Base-by-base conservation (phyloP, 331 rosid genomes). In the Acacia concinna region DNA sequence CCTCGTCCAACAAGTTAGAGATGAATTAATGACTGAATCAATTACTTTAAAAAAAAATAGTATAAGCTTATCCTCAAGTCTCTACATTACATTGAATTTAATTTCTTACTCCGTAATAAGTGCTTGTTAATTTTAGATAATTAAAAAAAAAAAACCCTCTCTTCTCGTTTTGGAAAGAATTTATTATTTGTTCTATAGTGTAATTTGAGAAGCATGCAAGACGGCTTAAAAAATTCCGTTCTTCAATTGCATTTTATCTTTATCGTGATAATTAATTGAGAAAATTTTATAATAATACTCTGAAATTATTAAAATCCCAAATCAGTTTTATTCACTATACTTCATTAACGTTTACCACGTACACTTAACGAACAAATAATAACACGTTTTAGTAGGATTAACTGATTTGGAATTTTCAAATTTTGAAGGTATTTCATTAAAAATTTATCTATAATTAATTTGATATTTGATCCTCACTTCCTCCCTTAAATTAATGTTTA, bases 1-100 rank as follows among this genome's bases (percentile, higher is more conserved):
- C 63, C 76, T 64, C 79, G 41, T 78, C 57, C 21, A 65, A 37
- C 35, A 51, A 28, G 71, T 38, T 35, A 37, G 28, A 31, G 37
- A 35, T 18, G 8, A 52, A 37, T 41, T 13, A 23, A 25, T 37
- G 30, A 28, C 43, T 13, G 44, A 71, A 71, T 82, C 8, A 60
- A 23, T 71, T 34, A 18, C 47, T 70, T 43, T 8, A 21, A 52
- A 52, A n/a, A 15, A 37, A n/a, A 54, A 6, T 52, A 21, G 14
- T 6, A n/a, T 7, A 52, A n/a, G 59, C 7, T 52, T 21, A 21
- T 21, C 12, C 60, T 21, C 60, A 52, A 20, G 13, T 52, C 28
- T 20, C 60, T 51, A 1, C 25, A 8, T n/a, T n/a, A 51, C 23
- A 49, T 49, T 18, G n/a, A n/a, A n/a, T n/a, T 49, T 46, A 46